Base-by-base conservation (phyloP, 257 asterid species). In the Capsicum chinense region DNA sequence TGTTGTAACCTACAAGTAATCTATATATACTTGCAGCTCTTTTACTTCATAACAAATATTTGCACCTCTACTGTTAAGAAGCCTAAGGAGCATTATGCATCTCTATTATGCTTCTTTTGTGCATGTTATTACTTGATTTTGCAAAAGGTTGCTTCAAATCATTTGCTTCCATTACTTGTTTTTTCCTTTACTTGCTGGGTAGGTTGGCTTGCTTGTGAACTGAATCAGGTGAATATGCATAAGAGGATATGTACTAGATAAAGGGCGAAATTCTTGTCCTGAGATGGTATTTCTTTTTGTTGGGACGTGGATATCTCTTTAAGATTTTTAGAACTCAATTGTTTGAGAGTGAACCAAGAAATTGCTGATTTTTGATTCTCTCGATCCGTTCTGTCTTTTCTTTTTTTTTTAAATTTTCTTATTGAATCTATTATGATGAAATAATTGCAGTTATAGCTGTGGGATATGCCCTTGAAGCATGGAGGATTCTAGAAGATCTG, bases 401-500 rank as follows among this genome's bases (percentile, higher is more conserved):
- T 17, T 26, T 26, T 26, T 26, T 26, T 26, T 26, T 26, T 1
- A 26, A 26, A 37, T 58, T 52, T 79, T 84, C 86, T 79, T 56
- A 54, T 37, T 12, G 5, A 79, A 37, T n/a, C 33, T 68, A 19
- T 54, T 85, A 52, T 2, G 3, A n/a, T 80, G 83, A 14, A 48
- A 50, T 70, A 64, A 44, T 86, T 56, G 85, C 90, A 90, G 92
- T 90, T 81, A 83, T 79, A 62, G 85, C 92, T 82, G 92, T 86
- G 44, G 83, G 87, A 52, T 86, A 88, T 79, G 92, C 91, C 73
- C 79, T 90, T 35, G 91, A 90, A 84, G 92, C 92, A 47, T 90
- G 92, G 92, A 86, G 81, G 69, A 85, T 88, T 69, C 84, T 90
- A 73, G 88, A 79, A 83, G 90, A 88, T 83, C 68, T 90, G 56